Base-by-base conservation (phyloP, 164 flowering plant species). In the Vitis amurensis region DNA sequence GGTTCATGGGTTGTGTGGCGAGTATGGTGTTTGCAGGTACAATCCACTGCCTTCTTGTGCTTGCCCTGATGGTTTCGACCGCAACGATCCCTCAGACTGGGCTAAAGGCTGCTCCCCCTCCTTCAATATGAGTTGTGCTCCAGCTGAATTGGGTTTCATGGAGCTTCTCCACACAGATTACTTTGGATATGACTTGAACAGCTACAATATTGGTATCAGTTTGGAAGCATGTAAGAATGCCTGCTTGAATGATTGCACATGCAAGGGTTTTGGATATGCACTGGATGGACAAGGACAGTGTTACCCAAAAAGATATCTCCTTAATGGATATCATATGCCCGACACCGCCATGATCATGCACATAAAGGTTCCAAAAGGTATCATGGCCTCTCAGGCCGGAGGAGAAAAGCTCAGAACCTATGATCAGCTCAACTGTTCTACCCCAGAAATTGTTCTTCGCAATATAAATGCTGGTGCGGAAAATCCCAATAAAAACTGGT, bases 1-100 rank as follows among this genome's bases (percentile, higher is more conserved):
- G 5, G 73, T 74, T 9, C 70, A 69, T 50, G 77, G 77, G 13
- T 63, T 74, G 29, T 59, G 61, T 59, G 61, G 61, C 23, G 61
- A 2, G 9, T 19, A 59, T 59, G 61, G 61, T 23, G 13, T 59
- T 19, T 59, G 61, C 61, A 59, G 30, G 9, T 59, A 59, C 61
- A 59, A 19, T 10, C 61, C 61, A 19, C 37, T 19, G 9, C 11
- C 61, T 27, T 19, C 61, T 23, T 59, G 61, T 37, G 13, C 37
- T 59, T 59, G 61, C 61, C 61, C 61, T 19, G 8, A 23, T 19
- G 61, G 61, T 16, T 59, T 59, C 61, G 9, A 2, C 4, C 23
- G 61, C 10, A 27, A 3, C 10, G 37, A 59, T 27, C 37, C 61
- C 27, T 59, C 61, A 59, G 61, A 59, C 13, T 59, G 61, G 61